Conservation (phyloP, 225 moss, liverwort and hornwort genomes). For the Asterella californica region DNA sequence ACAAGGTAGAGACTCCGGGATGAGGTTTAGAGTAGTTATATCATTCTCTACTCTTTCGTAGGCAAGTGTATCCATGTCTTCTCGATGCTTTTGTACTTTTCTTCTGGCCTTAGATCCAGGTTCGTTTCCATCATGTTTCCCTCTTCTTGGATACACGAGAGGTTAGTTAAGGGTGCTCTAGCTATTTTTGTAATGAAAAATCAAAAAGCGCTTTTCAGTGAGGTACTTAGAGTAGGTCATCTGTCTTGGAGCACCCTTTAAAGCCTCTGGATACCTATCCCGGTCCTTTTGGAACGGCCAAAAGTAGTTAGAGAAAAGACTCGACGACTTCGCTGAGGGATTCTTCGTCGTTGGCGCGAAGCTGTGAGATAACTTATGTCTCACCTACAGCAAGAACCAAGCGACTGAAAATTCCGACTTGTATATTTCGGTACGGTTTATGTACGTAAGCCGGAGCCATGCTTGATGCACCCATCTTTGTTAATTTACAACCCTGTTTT, state of each 20-base stretch:
- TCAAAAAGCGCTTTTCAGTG: not conserved
- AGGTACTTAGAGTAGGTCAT: not conserved
- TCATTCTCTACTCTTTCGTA: not conserved
- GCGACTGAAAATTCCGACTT: not conserved
- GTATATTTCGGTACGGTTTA: conserved; percentile 5
- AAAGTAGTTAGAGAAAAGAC: conserved; percentile 6
- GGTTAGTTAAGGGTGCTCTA: not conserved
- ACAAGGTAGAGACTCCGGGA: not conserved
- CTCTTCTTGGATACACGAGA: not conserved
- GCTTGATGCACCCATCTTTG: not conserved
- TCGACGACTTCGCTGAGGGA: not conserved
- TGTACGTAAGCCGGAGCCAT: not conserved
- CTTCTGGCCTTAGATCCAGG: not conserved
- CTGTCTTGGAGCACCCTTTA: not conserved
- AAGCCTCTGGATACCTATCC: conserved; percentile 1
- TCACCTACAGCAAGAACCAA: not conserved
- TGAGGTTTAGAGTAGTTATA: not conserved
- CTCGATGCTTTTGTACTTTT: not conserved
- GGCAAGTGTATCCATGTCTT: not conserved
- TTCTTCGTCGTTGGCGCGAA: not conserved
- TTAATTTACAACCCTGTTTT: not conserved
- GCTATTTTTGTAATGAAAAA: conserved; percentile 1
- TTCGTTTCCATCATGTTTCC: not conserved
- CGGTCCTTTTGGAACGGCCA: not conserved
- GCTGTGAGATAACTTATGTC: not conserved